Conservation (phyloP, 2,329 filamentous ascomycete genomes). For the Fusarium temperatum region DNA sequence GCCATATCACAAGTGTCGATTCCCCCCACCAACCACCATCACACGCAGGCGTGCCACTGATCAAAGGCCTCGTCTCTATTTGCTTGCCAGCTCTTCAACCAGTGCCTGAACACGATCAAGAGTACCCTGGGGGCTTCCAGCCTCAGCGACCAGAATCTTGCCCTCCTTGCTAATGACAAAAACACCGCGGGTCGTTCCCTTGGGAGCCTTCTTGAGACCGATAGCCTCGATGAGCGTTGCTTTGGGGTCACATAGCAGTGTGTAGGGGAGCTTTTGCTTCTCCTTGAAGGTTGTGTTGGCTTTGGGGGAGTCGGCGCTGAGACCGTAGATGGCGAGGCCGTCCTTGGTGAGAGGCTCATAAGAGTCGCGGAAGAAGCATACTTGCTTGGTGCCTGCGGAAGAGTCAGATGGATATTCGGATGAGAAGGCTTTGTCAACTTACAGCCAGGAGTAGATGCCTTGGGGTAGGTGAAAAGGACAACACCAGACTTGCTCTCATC, state of each 20-base stretch:
- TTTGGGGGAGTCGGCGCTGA: slow-evolving; percentile 88
- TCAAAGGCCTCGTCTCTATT: slow-evolving; percentile 8
- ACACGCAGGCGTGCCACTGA: neutral
- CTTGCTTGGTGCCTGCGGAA: slow-evolving; percentile 86
- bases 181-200: slow-evolving; percentile 84
- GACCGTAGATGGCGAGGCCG: slow-evolving; percentile 87
- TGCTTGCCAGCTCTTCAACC: slow-evolving; percentile 57
- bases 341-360: slow-evolving; percentile 79
- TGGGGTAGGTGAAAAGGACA: slow-evolving; percentile 94
- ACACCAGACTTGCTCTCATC: slow-evolving; percentile 86
- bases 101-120: slow-evolving; percentile 79
- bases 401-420: slow-evolving; percentile 1
- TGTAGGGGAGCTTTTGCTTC: slow-evolving; percentile 89
- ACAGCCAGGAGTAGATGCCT: slow-evolving; percentile 95
- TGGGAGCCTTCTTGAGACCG: slow-evolving; percentile 86
- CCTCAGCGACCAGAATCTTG: slow-evolving; percentile 78
- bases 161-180: slow-evolving; percentile 86
- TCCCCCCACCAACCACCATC: neutral
- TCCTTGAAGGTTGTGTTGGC: slow-evolving; percentile 92
- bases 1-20: neutral
- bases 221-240: slow-evolving; percentile 82
- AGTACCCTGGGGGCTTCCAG: slow-evolving; percentile 81
- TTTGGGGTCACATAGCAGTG: slow-evolving; percentile 83
- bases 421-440: slow-evolving; percentile 52
- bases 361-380: slow-evolving; percentile 89